Percentiles rank a stretch among this genome's conserved stretches.
These are phyloP conservation scores for Plantago lanceolata DNA, from an alignment of 305 asterid species.

Conservation along the genomic window DNA sequence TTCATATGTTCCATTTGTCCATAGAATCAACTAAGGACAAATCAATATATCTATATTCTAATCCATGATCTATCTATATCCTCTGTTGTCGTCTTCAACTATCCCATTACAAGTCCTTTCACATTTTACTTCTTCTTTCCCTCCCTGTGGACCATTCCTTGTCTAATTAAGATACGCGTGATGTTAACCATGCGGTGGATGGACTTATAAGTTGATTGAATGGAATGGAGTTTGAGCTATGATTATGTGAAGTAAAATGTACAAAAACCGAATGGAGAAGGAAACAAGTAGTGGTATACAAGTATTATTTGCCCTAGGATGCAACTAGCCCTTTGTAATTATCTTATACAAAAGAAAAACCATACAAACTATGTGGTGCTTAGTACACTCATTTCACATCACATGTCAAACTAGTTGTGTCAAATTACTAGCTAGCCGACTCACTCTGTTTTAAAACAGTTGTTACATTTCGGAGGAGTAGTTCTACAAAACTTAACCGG, in stretches of 20 bases:
- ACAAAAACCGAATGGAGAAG: too few species aligned
- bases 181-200: too few species aligned
- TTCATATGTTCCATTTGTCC: slow-evolving; percentile 8
- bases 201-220: too few species aligned
- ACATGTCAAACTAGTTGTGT: slow-evolving; percentile 12
- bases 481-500: too few species aligned
- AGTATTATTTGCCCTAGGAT: too few species aligned
- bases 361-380: too few species aligned
- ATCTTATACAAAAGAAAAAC: too few species aligned
- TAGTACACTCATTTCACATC: neutral
- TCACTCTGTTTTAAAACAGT: neutral
- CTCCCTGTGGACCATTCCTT: slow-evolving; percentile 27
- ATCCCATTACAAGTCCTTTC: neutral
- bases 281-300: too few species aligned
- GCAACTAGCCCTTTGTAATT: too few species aligned
- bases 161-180: slow-evolving; percentile 20
- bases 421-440: neutral
- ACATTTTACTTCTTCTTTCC: neutral
- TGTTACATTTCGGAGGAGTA: too few species aligned
- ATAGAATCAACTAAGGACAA: slow-evolving; percentile 14
- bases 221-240: too few species aligned
- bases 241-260: too few species aligned
- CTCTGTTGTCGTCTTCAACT: neutral
- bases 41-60: neutral
- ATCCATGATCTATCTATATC: neutral